Conservation (phyloP, 805 yeast genomes). For the Wickerhamomyces pijperi region DNA sequence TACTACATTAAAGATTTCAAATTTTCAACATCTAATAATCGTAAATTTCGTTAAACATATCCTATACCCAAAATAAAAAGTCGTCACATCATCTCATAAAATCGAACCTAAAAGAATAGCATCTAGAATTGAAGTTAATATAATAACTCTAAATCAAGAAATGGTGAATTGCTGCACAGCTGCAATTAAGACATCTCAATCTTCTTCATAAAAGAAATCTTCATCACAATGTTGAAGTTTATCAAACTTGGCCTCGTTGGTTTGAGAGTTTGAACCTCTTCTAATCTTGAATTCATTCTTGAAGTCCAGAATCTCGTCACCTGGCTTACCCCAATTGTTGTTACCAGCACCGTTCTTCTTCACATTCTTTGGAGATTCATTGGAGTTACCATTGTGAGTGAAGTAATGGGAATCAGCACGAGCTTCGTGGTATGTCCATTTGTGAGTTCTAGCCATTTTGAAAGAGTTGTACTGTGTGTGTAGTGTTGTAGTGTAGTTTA, state of each 20-base stretch:
- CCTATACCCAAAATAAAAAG: neutral
- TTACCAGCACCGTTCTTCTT: conserved; percentile 83
- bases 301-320: conserved; percentile 64
- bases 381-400: conserved; percentile 61
- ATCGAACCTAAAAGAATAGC: too few species aligned
- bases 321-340: conserved; percentile 79
- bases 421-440: conserved; percentile 58
- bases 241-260: conserved; percentile 29
- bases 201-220: neutral
- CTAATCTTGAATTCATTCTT: conserved; percentile 48
- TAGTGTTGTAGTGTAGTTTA: too few species aligned
- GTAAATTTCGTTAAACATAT: neutral
- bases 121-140: too few species aligned
- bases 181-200: neutral
- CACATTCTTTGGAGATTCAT: conserved; percentile 62
- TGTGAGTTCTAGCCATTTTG: conserved; percentile 66
- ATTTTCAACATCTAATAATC: neutral
- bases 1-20: too few species aligned
- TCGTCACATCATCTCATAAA: neutral
- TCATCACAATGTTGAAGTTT: conserved; percentile 16
- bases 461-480: too few species aligned
- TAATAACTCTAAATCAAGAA: too few species aligned
- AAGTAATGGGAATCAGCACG: conserved; percentile 59
- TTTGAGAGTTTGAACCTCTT: conserved; percentile 38
- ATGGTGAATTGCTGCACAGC: too few species aligned